Percentiles rank a stretch among this genome's conserved stretches.
These are phyloP conservation scores for Pseudogymnoascus sp. DNA, from an alignment of 2,329 filamentous ascomycete species.

Conservation along the genomic window DNA sequence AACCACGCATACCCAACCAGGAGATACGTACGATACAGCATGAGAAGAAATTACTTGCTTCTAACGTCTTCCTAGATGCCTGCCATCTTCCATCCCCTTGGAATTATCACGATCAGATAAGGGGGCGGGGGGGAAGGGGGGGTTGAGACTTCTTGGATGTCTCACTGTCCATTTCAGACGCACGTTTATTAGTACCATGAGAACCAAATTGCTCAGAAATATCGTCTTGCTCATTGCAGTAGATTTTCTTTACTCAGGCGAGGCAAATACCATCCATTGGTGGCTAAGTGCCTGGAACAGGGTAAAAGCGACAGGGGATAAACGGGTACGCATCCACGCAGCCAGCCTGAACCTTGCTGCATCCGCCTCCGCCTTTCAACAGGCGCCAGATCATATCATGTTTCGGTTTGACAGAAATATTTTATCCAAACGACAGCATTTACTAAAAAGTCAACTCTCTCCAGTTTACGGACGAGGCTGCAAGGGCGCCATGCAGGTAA, in stretches of 20 bases:
- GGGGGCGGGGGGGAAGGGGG: background rate
- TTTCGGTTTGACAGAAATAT: conserved; percentile 7
- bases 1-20: background rate
- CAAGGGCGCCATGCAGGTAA: conserved; percentile 5
- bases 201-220: background rate
- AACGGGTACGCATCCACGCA: conserved; percentile 2
- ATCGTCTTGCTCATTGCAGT: background rate
- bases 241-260: background rate
- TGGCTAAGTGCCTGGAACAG: background rate
- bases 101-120: background rate
- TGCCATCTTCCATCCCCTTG: background rate
- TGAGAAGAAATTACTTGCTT: background rate
- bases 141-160: background rate
- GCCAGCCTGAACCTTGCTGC: background rate
- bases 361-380: conserved; percentile 9
- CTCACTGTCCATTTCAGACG: background rate
- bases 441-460: background rate
- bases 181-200: background rate
- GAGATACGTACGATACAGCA: background rate
- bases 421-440: conserved; percentile 2
- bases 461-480: background rate
- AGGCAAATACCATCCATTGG: background rate
- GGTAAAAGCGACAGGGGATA: background rate
- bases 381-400: conserved; percentile 9
- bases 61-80: background rate